Conservation (phyloP, 352 stramenopile genomes). For the Globisporangium spiculum region DNA sequence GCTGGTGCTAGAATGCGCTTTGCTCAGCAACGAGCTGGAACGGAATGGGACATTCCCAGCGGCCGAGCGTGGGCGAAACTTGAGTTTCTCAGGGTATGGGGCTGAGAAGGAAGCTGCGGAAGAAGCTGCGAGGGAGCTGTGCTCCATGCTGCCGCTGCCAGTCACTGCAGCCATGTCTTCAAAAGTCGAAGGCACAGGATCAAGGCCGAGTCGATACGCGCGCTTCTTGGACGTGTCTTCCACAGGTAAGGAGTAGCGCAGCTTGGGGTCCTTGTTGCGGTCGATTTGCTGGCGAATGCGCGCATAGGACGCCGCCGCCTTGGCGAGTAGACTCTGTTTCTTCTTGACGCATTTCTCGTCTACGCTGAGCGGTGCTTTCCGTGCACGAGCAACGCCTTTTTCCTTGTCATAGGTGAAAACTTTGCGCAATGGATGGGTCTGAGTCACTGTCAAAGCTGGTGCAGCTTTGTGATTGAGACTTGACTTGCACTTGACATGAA, state of each 20-base stretch:
- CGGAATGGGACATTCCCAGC: conserved; percentile 19
- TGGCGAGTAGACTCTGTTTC: conserved; percentile 29
- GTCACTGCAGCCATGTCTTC: background rate
- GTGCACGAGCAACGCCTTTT: conserved; percentile 8
- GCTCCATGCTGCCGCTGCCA: background rate
- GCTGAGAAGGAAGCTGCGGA: background rate
- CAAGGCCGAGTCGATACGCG: conserved; percentile 53
- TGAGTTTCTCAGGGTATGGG: background rate
- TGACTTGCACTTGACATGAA: conserved; percentile 17
- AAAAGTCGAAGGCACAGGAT: conserved; percentile 30
- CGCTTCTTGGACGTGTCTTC: conserved; percentile 36
- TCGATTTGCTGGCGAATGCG: conserved; percentile 31
- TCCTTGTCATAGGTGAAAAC: conserved; percentile 1
- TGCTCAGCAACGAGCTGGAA: background rate
- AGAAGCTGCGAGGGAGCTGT: background rate
- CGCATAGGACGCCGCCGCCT: conserved; percentile 25
- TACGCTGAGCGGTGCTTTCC: conserved; percentile 17
- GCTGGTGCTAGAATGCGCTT: background rate
- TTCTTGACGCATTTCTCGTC: conserved; percentile 29
- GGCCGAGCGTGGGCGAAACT: conserved; percentile 40
- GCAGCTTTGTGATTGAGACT: background rate
- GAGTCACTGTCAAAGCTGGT: conserved; percentile 8
- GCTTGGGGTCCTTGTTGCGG: conserved; percentile 34
- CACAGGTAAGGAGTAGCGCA: conserved; percentile 50
- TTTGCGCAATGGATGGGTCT: conserved; percentile 30